phyloP scores from a whole-genome alignment of 305 asterid genomes.

The Rubia balearica region DNA sequence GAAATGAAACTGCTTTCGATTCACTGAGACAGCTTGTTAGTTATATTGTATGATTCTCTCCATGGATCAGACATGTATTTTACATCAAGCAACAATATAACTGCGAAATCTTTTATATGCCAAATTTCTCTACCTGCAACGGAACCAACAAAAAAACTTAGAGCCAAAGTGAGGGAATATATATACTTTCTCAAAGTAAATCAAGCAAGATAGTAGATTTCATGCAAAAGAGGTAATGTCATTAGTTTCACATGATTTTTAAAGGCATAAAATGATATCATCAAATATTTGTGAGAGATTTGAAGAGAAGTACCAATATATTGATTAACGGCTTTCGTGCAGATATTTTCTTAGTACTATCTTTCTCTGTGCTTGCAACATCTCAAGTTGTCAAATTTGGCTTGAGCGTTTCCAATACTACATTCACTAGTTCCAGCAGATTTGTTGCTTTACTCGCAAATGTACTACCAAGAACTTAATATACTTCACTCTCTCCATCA shows the following conservation, averaged over 20 bases:
- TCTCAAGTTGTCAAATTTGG: slow-evolving; percentile 58
- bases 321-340: slow-evolving; percentile 97
- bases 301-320: slow-evolving; percentile 59
- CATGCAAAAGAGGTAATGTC: not conserved
- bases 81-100: slow-evolving; percentile 76
- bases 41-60: slow-evolving; percentile 47
- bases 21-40: slow-evolving; percentile 81
- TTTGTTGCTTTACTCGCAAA: slow-evolving; percentile 21
- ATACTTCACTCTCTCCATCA: slow-evolving; percentile 90
- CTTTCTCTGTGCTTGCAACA: slow-evolving; percentile 80
- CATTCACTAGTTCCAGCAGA: slow-evolving; percentile 27
- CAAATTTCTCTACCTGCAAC: slow-evolving; percentile 86
- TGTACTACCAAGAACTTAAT: slow-evolving; percentile 52
- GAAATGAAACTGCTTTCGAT: slow-evolving; percentile 52
- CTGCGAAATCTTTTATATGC: slow-evolving; percentile 78
- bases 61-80: slow-evolving; percentile 63
- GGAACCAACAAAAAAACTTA: not conserved
- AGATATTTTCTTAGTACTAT: slow-evolving; percentile 91
- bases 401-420: slow-evolving; percentile 40
- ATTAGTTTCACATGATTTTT: not conserved
- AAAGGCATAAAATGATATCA: not conserved
- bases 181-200: not conserved
- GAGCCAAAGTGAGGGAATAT: too few species aligned
- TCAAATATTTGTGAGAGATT: slow-evolving; percentile 5
- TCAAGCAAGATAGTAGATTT: not conserved